Conservation (phyloP, 2,329 filamentous ascomycete genomes). For the Dothistroma pini region DNA sequence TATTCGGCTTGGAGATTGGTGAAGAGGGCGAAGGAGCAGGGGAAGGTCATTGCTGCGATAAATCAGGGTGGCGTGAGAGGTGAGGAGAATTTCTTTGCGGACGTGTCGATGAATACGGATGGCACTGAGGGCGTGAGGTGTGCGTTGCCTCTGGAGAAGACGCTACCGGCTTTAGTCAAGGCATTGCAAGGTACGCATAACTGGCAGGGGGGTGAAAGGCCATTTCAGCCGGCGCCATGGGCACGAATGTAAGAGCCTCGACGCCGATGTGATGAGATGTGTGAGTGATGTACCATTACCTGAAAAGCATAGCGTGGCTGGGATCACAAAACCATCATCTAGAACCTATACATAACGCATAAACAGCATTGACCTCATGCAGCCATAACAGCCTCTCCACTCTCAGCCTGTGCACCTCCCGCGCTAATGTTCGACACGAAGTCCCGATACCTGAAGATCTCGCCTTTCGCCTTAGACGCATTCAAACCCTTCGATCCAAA, state of each 20-base stretch:
- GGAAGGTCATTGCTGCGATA: conserved; percentile 81
- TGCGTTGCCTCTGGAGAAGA: conserved; percentile 40
- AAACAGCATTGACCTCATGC: conserved; percentile 5
- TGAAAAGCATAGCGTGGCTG: background rate
- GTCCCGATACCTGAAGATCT: conserved; percentile 91
- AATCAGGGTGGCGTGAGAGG: conserved; percentile 80
- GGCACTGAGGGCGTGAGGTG: conserved; percentile 40
- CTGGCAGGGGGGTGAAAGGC: background rate
- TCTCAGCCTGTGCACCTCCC: conserved; percentile 27
- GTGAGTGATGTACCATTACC: background rate
- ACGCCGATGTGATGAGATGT: background rate
- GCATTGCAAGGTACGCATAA: conserved; percentile 14
- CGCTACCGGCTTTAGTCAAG: conserved; percentile 36
- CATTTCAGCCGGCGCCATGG: conserved; percentile 21
- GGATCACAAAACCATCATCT: background rate
- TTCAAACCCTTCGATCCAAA: conserved; percentile 62
- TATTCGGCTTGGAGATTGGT: conserved; percentile 92
- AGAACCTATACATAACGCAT: background rate
- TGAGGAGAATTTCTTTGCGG: conserved; percentile 67
- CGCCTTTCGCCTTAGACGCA: conserved; percentile 56
- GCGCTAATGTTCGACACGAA: conserved; percentile 63
- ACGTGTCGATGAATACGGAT: conserved; percentile 46
- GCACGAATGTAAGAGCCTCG: conserved; percentile 5
- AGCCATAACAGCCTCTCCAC: conserved; percentile 14
- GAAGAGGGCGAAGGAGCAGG: conserved; percentile 74